phyloP scores from a whole-genome alignment of 148 eudicot genomes.

The Camellia granthamiana region DNA sequence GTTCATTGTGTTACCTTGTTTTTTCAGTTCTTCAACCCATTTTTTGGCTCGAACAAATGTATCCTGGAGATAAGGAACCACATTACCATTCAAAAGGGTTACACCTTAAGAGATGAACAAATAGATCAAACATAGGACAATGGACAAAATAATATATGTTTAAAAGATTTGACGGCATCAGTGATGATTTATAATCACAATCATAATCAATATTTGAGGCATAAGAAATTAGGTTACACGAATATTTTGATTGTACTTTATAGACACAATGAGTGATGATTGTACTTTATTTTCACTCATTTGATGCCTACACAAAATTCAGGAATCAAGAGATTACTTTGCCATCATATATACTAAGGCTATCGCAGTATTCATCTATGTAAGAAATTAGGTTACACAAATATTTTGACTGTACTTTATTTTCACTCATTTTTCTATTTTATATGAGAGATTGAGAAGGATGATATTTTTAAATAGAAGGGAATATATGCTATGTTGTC shows the following conservation, averaged over 20 bases:
- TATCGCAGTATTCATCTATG: neutral
- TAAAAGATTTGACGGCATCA: neutral
- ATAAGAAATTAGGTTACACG: neutral
- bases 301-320: neutral
- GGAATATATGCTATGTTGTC: neutral
- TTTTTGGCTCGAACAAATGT: constrained; percentile 45
- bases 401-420: neutral
- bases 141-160: neutral
- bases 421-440: neutral
- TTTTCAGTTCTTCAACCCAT: constrained; percentile 51
- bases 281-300: no score
- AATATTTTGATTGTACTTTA: no score
- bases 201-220: neutral
- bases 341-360: neutral
- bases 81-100: neutral
- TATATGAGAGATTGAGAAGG: neutral
- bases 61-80: constrained; percentile 29
- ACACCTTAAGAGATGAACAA: neutral
- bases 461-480: neutral
- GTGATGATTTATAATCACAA: neutral
- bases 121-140: neutral
- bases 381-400: neutral
- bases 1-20: constrained; percentile 32
- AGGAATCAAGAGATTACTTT: neutral
- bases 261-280: no score